Percentiles rank a stretch among this genome's conserved stretches.
Evolutionary conservation across 129 eudicot genomes (phyloP).

Genomic region (Flaveria robusta): DNA sequence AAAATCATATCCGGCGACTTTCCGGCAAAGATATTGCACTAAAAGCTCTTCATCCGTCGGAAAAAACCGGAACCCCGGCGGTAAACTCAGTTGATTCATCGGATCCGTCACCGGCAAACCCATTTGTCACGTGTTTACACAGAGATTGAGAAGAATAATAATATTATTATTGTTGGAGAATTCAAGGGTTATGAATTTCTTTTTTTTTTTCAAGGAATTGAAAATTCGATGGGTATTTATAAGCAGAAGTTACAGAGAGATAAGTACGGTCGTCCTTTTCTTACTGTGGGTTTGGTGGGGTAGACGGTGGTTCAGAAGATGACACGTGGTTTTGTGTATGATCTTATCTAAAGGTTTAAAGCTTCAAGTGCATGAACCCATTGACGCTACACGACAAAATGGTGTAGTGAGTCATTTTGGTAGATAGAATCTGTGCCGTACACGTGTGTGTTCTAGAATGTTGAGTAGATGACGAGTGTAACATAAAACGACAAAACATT

Average conservation of each 20-base stretch:
- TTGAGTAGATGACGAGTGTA: not conserved
- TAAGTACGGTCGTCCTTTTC: conserved; percentile 72
- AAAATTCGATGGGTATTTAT: conserved; percentile 36
- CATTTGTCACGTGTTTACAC: conserved; percentile 40
- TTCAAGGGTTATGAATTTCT: not conserved
- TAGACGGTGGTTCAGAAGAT: conserved; percentile 29
- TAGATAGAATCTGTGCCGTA: conserved; percentile 10
- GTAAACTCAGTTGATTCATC: conserved; percentile 71
- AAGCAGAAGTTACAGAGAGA: conserved; percentile 33
- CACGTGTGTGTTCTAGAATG: conserved; percentile 39
- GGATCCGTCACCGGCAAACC: conserved; percentile 75
- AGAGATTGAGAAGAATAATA: not conserved
- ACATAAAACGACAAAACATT: conserved; percentile 23
- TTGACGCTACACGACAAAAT: conserved; percentile 20
- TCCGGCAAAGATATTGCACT: conserved; percentile 79
- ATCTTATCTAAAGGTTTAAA: conserved; percentile 53
- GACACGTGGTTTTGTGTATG: conserved; percentile 54
- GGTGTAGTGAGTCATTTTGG: conserved; percentile 31
- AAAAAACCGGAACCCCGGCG: conserved; percentile 89
- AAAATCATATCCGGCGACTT: conserved; percentile 73
- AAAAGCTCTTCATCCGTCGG: conserved; percentile 97
- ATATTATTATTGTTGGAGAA: not conserved
- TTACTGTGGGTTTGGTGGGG: conserved; percentile 28
- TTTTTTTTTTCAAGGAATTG: conserved; percentile 28
- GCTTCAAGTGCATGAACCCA: conserved; percentile 51